Evolutionary conservation across 73 alveolate species (phyloP).

Genomic region (Paramecium octaurelia): DNA sequence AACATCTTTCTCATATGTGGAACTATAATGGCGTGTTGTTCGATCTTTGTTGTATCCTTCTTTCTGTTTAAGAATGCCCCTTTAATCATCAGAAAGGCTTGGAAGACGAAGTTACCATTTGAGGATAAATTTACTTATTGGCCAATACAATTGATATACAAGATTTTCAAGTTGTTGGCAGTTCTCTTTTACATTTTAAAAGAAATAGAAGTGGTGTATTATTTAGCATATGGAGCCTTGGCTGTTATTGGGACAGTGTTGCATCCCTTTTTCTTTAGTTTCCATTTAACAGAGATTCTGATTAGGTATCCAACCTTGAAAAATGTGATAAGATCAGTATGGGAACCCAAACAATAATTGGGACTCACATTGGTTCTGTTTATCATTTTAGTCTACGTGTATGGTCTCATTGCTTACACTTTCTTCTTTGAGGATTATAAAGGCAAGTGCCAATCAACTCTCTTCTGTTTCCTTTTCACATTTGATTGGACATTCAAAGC

Average conservation of each 20-base stretch:
- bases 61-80: constrained; percentile 68
- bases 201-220: constrained; percentile 70
- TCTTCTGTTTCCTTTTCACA: constrained; percentile 48
- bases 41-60: constrained; percentile 64
- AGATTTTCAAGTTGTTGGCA: background rate
- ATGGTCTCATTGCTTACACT: constrained; percentile 65
- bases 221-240: constrained; percentile 72
- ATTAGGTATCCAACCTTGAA: constrained; percentile 77
- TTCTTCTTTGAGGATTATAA: constrained; percentile 65
- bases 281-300: constrained; percentile 76
- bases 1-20: constrained; percentile 54
- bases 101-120: constrained; percentile 51
- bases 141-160: background rate
- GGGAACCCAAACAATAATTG: constrained; percentile 74
- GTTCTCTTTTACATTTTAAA: constrained; percentile 53
- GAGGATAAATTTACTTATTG: constrained; percentile 47
- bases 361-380: constrained; percentile 71
- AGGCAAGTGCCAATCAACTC: constrained; percentile 49
- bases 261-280: constrained; percentile 78
- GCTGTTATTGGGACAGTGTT: constrained; percentile 69
- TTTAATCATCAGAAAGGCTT: constrained; percentile 55
- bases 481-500: constrained; percentile 64
- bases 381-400: constrained; percentile 69
- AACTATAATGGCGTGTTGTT: constrained; percentile 62
- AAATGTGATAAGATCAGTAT: constrained; percentile 77